Evolutionary conservation across 331 rosid species (phyloP).

Genomic region (Rosa hybrid): DNA sequence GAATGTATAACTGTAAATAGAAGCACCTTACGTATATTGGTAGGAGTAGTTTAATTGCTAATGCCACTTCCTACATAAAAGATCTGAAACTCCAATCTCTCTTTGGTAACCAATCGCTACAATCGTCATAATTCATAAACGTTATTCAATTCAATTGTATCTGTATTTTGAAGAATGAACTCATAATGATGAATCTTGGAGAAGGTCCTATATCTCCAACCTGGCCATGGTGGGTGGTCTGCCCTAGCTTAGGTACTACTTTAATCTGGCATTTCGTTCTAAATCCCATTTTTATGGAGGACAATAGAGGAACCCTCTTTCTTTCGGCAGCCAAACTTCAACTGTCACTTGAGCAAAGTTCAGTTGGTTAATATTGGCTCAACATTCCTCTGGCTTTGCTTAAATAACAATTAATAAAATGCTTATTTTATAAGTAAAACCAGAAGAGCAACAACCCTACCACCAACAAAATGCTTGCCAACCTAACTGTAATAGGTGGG

Average conservation of each 20-base stretch:
- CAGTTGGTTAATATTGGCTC: slow-evolving; percentile 29
- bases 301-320: slow-evolving; percentile 10
- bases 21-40: background rate
- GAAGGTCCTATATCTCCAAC: slow-evolving; percentile 1
- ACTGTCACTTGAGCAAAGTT: slow-evolving; percentile 36
- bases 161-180: background rate
- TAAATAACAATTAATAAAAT: slow-evolving; percentile 5
- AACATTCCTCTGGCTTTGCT: slow-evolving; percentile 25
- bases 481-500: slow-evolving; percentile 17
- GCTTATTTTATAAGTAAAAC: slow-evolving; percentile 24
- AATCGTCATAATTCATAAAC: background rate
- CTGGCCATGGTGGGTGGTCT: slow-evolving; percentile 48
- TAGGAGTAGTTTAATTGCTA: background rate
- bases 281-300: slow-evolving; percentile 17
- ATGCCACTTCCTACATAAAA: background rate
- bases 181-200: background rate
- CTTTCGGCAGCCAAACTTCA: slow-evolving; percentile 70
- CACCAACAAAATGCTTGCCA: slow-evolving; percentile 33
- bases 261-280: slow-evolving; percentile 31
- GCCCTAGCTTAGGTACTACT: slow-evolving; percentile 8
- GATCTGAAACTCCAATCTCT: background rate
- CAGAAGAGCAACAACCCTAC: slow-evolving; percentile 50
- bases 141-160: background rate
- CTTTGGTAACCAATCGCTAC: background rate
- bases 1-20: background rate